Evolutionary conservation across 495 filamentous ascomycete species (phyloP), one percentile per base, ranked within the genome.

Genomic region (Tuber umbilicatum): DNA sequence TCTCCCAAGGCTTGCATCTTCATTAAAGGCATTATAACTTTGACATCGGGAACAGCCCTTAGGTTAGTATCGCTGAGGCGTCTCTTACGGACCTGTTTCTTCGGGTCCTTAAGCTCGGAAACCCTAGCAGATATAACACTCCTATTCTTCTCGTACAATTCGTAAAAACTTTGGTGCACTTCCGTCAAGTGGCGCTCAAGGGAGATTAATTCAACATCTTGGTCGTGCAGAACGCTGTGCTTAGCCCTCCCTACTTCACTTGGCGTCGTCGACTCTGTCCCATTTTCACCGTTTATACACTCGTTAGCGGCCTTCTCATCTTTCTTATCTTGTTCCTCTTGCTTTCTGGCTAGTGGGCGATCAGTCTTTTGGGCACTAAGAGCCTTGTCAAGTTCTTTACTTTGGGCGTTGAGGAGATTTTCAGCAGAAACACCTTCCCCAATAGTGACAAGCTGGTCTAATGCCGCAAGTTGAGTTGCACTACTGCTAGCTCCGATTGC

Each of bases 351-450:
- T 39, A 99, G 85, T 9, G 95, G 95, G 14, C 93, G 88, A 70
- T 97, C 93, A 73, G 91, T 91, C 10, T 97, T 88, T 83, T 99
- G 95, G 69, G 94, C 92, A 80, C 92, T 90, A 23, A 99, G 88
- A 1, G 90, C 89, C 80, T 94, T 91, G 76, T 92, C 90, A 78
- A 97, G 94, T 78, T 94, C 89, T 75, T 91, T 89, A 16, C 89
- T 86, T 84, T 97, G 93, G 73, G 90, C 87, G 76, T 91, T 87
- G 17, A 94, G 85, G 37, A 92, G 82, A n/a, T 86, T 86, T 70
- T 88, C 88, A 81, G 95, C 90, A 64, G 55, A 64, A 74, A 91
- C 91, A 45, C 87, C 89, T 70, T 89, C 90, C 72, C 90, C 89
- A 91, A 94, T 93, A 10, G 87, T 89, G 42, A 93, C 90, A 2